Conservation (phyloP, 2,329 filamentous ascomycete species). For the Berkeleyomyces basicola region DNA sequence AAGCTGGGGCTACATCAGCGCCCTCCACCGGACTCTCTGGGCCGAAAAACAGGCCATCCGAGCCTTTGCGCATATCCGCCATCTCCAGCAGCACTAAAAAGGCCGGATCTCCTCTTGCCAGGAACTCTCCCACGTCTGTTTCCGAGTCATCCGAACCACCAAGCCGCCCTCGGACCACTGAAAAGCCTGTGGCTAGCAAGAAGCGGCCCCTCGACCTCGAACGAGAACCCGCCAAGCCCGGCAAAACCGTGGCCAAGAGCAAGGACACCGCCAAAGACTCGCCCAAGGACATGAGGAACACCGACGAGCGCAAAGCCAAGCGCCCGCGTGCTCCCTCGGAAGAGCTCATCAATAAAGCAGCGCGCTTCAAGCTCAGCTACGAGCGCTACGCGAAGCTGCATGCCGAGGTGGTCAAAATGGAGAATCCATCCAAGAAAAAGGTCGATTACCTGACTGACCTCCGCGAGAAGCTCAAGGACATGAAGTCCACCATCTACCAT, state of each 20-base stretch:
- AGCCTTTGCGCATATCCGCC: conserved; percentile 6
- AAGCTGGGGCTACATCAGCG: conserved; percentile 20
- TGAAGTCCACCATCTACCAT: conserved; percentile 43
- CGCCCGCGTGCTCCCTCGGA: conserved; percentile 17
- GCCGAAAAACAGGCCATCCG: neutral
- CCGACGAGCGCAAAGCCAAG: conserved; percentile 17
- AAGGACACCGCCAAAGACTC: conserved; percentile 12
- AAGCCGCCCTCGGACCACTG: conserved; percentile 12
- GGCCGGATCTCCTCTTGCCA: conserved; percentile 3
- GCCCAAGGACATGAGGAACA: conserved; percentile 9
- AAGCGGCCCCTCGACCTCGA: conserved; percentile 14
- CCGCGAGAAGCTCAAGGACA: conserved; percentile 34
- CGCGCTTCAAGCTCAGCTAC: conserved; percentile 39
- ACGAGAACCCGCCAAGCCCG: neutral
- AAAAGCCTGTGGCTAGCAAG: conserved; percentile 20
- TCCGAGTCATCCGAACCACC: conserved; percentile 6
- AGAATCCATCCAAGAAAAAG: conserved; percentile 34
- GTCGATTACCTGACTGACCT: conserved; percentile 35
- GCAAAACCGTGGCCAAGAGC: conserved; percentile 3
- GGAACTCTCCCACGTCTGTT: conserved; percentile 3
- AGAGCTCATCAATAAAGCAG: conserved; percentile 36
- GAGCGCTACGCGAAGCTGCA: conserved; percentile 40
- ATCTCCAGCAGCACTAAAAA: conserved; percentile 3
- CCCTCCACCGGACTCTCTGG: neutral
- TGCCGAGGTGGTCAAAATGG: conserved; percentile 33